Evolutionary conservation across 371 early-diverging fungal genomes (phyloP).

Genomic region (Mycotypha africana): DNA sequence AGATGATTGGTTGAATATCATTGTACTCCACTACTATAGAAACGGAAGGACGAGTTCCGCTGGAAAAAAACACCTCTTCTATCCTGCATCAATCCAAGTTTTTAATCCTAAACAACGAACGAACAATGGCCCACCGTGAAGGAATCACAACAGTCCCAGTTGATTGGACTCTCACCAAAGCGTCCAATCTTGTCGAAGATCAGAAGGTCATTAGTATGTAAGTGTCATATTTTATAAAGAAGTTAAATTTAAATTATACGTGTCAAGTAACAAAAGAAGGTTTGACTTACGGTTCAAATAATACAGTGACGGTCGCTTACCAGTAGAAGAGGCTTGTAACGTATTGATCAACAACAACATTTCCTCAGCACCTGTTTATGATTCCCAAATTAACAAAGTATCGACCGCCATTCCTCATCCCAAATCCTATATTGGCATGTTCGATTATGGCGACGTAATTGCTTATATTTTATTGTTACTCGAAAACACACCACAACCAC

Average conservation of each 20-base stretch:
- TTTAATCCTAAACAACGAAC: no score
- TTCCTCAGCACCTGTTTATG: slow-evolving; percentile 78
- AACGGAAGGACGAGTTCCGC: no score
- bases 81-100: no score
- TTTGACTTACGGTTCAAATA: no score
- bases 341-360: slow-evolving; percentile 37
- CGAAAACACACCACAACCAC: slow-evolving; percentile 1
- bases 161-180: slow-evolving; percentile 60
- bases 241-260: no score
- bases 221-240: no score
- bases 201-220: slow-evolving; percentile 59
- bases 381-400: slow-evolving; percentile 14
- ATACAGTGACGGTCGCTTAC: slow-evolving; percentile 32
- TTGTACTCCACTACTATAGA: no score
- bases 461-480: slow-evolving; percentile 39
- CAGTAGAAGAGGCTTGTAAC: slow-evolving; percentile 47
- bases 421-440: slow-evolving; percentile 69
- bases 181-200: slow-evolving; percentile 40
- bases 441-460: slow-evolving; percentile 78
- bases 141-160: slow-evolving; percentile 49
- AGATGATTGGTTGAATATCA: no score
- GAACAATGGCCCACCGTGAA: slow-evolving; percentile 39
- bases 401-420: slow-evolving; percentile 18
- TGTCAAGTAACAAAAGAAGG: no score
- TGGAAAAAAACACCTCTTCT: no score